Evolutionary conservation across 345 rosid species (phyloP), one percentile per base, ranked within the genome.

Genomic region (Lumnitzera racemosa): DNA sequence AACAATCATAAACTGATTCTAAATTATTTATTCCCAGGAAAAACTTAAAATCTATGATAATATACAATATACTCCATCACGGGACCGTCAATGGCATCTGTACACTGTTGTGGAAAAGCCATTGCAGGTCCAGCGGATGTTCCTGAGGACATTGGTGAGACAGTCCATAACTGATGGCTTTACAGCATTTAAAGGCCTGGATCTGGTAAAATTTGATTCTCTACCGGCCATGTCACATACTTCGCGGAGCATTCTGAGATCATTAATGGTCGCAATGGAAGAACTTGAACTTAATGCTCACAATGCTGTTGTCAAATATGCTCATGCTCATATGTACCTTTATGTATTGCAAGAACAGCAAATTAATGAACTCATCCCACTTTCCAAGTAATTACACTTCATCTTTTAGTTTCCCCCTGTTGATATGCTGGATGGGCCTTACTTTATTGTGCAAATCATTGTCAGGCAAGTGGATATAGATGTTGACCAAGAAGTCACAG

Each of bases 241-340:
- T 11, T 84, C 96, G 17, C 82, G 82, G 73, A 83, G 96, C 74
- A 77, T 95, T 67, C 75, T 86, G 77, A 86, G 94, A 77, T 88
- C 96, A 48, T 75, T 95, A 73, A 79, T 86, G 74, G 76, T 79
- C 74, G 97, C 97, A 58, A 86, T 95, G 97, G 99, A 95, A 74
- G 99, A 95, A 73, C 78, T 95, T 75, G 99, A 95, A 74, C 88
- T 95, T 61, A 86, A 90, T 70, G 76, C 80, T 61, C 99, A 95
- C 70, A 95, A 80, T 78, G 82, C 95, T 65, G 73, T 81, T 57
- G 70, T 82, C 67, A 90, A 82, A 76, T 79, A 81, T 49, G 99
- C 90, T 68, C 95, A 90, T 65, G 95, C 91, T 47, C 95, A 95
- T 64, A 88, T 95, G 99, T 95, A 90, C 72, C 96, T 95, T 48